Conservation (phyloP, 768 basidiomycete species). For the Rhizopogon salebrosus region DNA sequence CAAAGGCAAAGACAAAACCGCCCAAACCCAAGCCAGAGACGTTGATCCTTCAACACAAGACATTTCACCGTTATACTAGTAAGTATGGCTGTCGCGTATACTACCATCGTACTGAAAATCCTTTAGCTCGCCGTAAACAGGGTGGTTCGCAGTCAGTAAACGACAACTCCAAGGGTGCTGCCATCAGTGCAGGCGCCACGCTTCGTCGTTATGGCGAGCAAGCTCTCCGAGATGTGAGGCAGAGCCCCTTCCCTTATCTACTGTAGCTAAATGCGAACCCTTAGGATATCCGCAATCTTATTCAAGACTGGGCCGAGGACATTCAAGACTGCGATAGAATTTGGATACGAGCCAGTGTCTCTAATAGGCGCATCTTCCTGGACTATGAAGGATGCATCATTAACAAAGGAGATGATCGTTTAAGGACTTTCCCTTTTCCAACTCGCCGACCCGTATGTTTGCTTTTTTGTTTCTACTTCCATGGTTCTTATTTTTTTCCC, state of each 20-base stretch:
- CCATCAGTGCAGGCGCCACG: slow-evolving; percentile 90
- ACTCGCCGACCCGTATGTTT: slow-evolving; percentile 86
- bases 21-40: slow-evolving; percentile 71
- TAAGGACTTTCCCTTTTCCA: slow-evolving; percentile 93
- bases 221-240: slow-evolving; percentile 76
- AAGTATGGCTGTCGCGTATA: slow-evolving; percentile 26
- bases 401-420: slow-evolving; percentile 70
- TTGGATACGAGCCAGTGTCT: slow-evolving; percentile 85
- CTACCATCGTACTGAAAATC: slow-evolving; percentile 6
- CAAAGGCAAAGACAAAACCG: slow-evolving; percentile 45
- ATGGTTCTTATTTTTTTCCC: not conserved
- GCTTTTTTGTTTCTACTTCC: not conserved
- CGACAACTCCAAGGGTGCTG: slow-evolving; percentile 89
- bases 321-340: slow-evolving; percentile 83
- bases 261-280: not conserved
- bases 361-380: slow-evolving; percentile 84
- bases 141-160: slow-evolving; percentile 92
- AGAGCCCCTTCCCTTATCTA: not conserved
- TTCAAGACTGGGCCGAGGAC: slow-evolving; percentile 85
- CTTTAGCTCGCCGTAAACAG: slow-evolving; percentile 88
- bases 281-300: slow-evolving; percentile 83
- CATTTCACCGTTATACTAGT: slow-evolving; percentile 99
- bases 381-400: slow-evolving; percentile 83
- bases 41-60: slow-evolving; percentile 86
- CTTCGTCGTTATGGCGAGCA: slow-evolving; percentile 95